phyloP scores from a whole-genome alignment of 202 grass and related monocot genomes.

The Saccharum hybrid region DNA sequence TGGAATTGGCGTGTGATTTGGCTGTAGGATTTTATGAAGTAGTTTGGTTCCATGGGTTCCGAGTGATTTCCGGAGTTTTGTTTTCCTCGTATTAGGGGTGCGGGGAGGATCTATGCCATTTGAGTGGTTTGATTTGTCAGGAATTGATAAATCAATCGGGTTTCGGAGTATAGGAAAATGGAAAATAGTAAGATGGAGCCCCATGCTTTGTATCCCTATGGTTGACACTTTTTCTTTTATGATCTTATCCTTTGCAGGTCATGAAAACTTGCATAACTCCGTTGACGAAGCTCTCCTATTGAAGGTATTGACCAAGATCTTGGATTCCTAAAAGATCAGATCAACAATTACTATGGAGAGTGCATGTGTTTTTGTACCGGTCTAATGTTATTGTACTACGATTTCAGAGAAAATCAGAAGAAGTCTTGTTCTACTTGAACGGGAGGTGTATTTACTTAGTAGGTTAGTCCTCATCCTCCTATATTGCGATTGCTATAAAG shows the following conservation, averaged over 20 bases:
- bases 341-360: constrained; percentile 1
- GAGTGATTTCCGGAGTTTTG: neutral
- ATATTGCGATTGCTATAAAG: constrained; percentile 23
- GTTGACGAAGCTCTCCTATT: constrained; percentile 74
- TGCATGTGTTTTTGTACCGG: neutral
- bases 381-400: constrained; percentile 47
- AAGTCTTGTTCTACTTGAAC: constrained; percentile 80
- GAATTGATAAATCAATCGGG: constrained; percentile 6
- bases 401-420: constrained; percentile 94
- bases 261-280: constrained; percentile 69
- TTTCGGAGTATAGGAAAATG: neutral
- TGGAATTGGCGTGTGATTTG: constrained; percentile 19
- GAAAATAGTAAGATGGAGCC: constrained; percentile 2
- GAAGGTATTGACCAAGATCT: constrained; percentile 61
- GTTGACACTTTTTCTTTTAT: constrained; percentile 28
- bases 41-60: neutral
- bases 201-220: neutral
- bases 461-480: constrained; percentile 61
- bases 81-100: neutral
- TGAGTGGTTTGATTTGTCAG: neutral
- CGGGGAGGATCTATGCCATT: neutral
- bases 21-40: neutral
- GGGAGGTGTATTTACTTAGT: constrained; percentile 94
- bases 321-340: constrained; percentile 3
- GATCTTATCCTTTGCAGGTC: constrained; percentile 49